phyloP scores from a whole-genome alignment of 2,329 filamentous ascomycete species.

The Chaetomiaceae sp. region DNA sequence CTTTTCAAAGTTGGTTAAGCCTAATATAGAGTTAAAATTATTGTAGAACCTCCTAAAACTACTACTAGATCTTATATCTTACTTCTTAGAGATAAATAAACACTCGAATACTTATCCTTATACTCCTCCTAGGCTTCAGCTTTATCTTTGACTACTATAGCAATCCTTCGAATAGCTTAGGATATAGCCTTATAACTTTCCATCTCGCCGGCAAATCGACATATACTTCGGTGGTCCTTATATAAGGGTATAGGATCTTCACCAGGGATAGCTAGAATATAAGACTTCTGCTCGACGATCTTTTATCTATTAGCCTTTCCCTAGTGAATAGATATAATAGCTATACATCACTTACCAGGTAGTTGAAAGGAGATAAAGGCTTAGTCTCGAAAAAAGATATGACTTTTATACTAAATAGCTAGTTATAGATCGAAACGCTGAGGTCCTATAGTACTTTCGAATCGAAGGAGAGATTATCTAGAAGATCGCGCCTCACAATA shows the following conservation, averaged over 20 bases:
- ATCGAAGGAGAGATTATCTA: slow-evolving; percentile 18
- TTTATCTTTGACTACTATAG: neutral
- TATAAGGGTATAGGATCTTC: slow-evolving; percentile 15
- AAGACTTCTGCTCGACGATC: slow-evolving; percentile 29
- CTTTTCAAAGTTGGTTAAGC: slow-evolving; percentile 31
- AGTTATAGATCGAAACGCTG: slow-evolving; percentile 15
- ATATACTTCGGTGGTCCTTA: neutral
- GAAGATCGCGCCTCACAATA: slow-evolving; percentile 25
- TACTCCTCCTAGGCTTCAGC: too few species aligned
- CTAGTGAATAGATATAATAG: too few species aligned
- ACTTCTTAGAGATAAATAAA: too few species aligned
- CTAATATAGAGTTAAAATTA: slow-evolving; percentile 23
- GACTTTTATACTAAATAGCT: slow-evolving; percentile 18
- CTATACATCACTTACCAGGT: neutral
- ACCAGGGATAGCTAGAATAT: slow-evolving; percentile 21
- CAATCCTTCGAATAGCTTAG: neutral
- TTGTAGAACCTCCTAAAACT: too few species aligned
- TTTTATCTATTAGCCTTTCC: slow-evolving; percentile 2
- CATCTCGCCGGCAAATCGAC: neutral
- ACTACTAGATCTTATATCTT: too few species aligned
- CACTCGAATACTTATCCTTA: too few species aligned
- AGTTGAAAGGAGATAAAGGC: neutral
- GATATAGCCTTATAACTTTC: neutral
- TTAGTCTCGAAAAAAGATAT: slow-evolving; percentile 22
- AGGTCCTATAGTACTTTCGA: slow-evolving; percentile 21